Base-by-base conservation (phyloP, 169 alveolate genomes). In the Cryptosporidium sp. region DNA sequence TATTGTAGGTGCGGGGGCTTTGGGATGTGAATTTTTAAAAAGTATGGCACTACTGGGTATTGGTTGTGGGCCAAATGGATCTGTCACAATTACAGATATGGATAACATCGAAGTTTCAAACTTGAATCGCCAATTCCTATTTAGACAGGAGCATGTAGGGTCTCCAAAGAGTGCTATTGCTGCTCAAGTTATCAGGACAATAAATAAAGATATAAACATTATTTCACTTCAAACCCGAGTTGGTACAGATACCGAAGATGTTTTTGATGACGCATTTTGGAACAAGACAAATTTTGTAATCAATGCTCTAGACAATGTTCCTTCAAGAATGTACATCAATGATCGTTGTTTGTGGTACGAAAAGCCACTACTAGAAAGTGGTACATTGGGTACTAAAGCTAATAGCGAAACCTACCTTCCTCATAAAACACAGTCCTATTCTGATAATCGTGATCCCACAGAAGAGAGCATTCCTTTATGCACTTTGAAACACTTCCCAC, bases 381-480 rank as follows among this genome's bases (percentile, higher is more conserved):
- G 99, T 52, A 99, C 99, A 26, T 94, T 98, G 48, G 99, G 99
- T 35, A 98, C 99, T 1, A 97, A 98, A 93, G 99, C 99, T 50
- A 97, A 95, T 91, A 96, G 95, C 16, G 98, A 98, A 93, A 96
- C 98, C 92, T 94, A 98, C 23, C 92, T 99, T 5, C 99, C 99
- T 0, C 96, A 95, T 91, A 73, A 96, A 84, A 98, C 99, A 23
- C 98, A 98, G 91, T 96, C 99, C 52, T 99, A 99, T 91, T 97
- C 99, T 58, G 99, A 98, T 86, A 96, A 99, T 48, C 97, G 97
- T 91, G 99, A 97, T 71, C 99, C 99, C 5, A 99, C 99, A 14
- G 99, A 97, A 92, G 98, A 96, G 86, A 94, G 97, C 16, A 97
- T 97, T 71, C 99, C 99, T 2, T 94, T 98, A 91, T 97, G 99